Evolutionary conservation across 2,329 filamentous ascomycete species (phyloP), one percentile per base, ranked within the genome.

Genomic region (Aspergillus ruber): DNA sequence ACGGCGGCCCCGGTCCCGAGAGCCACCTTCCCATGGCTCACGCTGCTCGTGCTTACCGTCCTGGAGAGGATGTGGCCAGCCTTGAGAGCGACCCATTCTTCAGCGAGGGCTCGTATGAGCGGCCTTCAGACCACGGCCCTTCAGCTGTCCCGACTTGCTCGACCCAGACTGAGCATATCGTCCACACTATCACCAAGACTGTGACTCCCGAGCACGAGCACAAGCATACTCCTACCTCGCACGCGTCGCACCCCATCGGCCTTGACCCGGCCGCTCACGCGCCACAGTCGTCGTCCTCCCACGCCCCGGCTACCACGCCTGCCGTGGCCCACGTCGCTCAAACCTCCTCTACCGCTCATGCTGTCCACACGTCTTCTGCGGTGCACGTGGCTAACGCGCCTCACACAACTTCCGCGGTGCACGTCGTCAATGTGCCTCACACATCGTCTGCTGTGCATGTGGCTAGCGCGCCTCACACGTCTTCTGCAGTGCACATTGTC

Each of bases 111-210:
- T 5, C 4, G 1, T 4, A 43, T 2, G 42, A 44, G 7, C 8
- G 6, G 10, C 17, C 25, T n/a, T 13, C 21, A 12, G 27, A 9
- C 15, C 42, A 43, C 12, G n/a, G 17, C 25, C 42, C 25, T n/a
- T 15, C 25, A 12, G 25, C 42, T 3, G 41, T 32, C n/a, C 38
- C 49, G 0, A 42, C 56, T 17, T 62, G 59, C 40, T 36, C 47
- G 5, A 53, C 56, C 3, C n/a, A 53, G 43, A 44, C 48, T 1
- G 53, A 56, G 10, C 51, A 64, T 41, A 51, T 64, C 15, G 57
- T 63, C 4, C 59, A 48, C 39, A 65, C 62, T 0, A 53, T 65
- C 17, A 64, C 61, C n/a, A 55, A 54, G 39, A 58, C 54, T 15
- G 36, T 39, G 8, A 39, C 36, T 20, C 7, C 13, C 8, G 13